Base-by-base conservation (phyloP, 768 basidiomycete species). In the Tremella yokohamensis region DNA sequence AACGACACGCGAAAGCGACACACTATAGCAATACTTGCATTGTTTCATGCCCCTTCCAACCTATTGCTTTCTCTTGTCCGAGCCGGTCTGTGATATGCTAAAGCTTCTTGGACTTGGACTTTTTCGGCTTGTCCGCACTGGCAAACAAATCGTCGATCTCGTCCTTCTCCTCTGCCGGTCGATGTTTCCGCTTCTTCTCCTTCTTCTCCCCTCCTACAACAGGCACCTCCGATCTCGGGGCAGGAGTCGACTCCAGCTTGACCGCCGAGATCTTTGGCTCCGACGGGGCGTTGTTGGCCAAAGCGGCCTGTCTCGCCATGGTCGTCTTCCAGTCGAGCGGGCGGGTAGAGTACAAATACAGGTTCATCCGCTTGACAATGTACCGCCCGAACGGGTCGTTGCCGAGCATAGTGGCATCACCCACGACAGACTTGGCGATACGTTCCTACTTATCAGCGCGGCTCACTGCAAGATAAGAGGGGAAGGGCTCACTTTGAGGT, bases 351-450 rank as follows among this genome's bases (percentile, higher is more conserved):
- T 93, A 81, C 20, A 97, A 78, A 65, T 87, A 82, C 7, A 98
- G 75, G 61, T 88, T 86, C 60, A 94, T 79, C 66, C 84, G 86
- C 39, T 86, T 82, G 22, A 84, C 84, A 63, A 98, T 91, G 80
- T 84, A 96, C 72, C 88, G 89, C 22, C 91, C 94, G 66, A 86
- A 94, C 71, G 83, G 87, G 0, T 89, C 90, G 9, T 80, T 85
- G 0, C 85, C 83, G 13, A 98, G 83, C 16, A 80, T 80, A 29
- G 84, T 82, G 59, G 90, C 87, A 59, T 89, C 82, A 0, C 83
- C 78, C 13, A 90, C 77, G 11, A 97, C 79, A 20, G 88, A 88
- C 15, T 84, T 84, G 1, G 87, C 92, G 54, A 99, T 89, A 76
- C 93, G 94, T 78, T 96, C 92, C 90, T 94, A 63, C 19, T 37